A percentile compares a stretch with the other conserved stretches of the same genome.
Evolutionary conservation across 1,284 basidiomycete species (phyloP).

Genomic region (Coniferiporia weirii): DNA sequence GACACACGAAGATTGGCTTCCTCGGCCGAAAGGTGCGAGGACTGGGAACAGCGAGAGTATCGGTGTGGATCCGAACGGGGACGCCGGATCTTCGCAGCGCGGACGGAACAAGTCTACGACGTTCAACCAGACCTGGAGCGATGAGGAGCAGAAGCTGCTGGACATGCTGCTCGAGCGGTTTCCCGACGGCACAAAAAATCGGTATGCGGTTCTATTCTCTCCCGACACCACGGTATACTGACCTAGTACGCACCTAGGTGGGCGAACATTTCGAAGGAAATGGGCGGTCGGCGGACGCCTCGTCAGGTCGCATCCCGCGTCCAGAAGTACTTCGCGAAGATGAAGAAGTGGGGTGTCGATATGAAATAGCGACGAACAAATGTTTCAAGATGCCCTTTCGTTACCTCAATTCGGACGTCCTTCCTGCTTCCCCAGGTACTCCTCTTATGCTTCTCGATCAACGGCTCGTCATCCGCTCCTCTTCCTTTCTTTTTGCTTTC

Average conservation of each 20-base stretch:
- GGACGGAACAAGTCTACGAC: constrained; percentile 48
- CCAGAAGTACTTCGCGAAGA: constrained; percentile 79
- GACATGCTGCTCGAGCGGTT: constrained; percentile 68
- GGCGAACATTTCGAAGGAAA: constrained; percentile 73
- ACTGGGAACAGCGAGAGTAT: not conserved
- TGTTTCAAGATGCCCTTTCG: not conserved
- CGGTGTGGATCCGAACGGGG: not conserved
- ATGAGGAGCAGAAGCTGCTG: constrained; percentile 67
- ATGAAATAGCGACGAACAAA: not conserved
- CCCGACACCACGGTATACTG: not conserved
- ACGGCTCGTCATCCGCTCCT: too few species aligned
- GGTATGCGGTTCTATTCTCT: constrained; percentile 36
- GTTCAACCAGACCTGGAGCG: constrained; percentile 72
- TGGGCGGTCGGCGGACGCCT: constrained; percentile 68
- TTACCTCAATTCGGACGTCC: too few species aligned
- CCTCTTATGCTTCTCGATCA: too few species aligned
- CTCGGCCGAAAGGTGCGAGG: not conserved
- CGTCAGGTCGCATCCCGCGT: constrained; percentile 81
- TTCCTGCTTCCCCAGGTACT: too few species aligned
- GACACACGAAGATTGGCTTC: not conserved
- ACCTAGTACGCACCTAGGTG: constrained; percentile 40
- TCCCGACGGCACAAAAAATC: constrained; percentile 68
- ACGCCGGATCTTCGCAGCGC: not conserved
- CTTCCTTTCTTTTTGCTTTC: too few species aligned
- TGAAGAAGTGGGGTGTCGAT: constrained; percentile 63